Conservation (phyloP, 139 green algal genomes). For the Chlorella sp. region DNA sequence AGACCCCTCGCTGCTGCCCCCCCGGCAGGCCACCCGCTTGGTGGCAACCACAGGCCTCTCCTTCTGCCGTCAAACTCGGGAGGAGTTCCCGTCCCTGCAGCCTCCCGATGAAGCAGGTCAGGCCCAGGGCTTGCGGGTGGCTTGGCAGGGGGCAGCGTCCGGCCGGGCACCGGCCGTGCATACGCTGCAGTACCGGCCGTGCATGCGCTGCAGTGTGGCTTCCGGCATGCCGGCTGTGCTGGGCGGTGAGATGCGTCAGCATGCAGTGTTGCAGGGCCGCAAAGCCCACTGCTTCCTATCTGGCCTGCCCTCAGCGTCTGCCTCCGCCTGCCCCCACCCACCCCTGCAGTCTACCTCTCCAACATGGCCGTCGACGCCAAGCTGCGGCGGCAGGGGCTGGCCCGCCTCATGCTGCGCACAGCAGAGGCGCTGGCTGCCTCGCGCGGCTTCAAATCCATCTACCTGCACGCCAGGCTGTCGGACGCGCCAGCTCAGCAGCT, state of each 20-base stretch:
- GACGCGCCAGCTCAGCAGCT: constrained; percentile 36
- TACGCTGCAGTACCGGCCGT: not conserved
- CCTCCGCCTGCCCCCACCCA: not conserved
- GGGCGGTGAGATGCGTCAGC: not conserved
- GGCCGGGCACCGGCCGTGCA: not conserved
- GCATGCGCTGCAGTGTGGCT: not conserved
- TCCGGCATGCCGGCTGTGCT: not conserved
- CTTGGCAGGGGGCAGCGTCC: not conserved
- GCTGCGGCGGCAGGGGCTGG: constrained; percentile 42
- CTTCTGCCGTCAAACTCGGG: not conserved
- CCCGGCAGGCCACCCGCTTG: constrained; percentile 5
- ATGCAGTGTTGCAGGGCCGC: not conserved
- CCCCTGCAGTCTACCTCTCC: constrained; percentile 38
- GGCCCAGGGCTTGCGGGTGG: not conserved
- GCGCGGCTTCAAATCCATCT: not conserved
- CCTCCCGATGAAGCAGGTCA: constrained; percentile 27
- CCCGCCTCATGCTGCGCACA: constrained; percentile 28
- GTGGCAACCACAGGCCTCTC: constrained; percentile 33
- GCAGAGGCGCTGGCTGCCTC: constrained; percentile 21
- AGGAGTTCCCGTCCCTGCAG: constrained; percentile 37
- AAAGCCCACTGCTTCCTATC: not conserved
- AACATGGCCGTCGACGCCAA: constrained; percentile 55
- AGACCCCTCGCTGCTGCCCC: constrained; percentile 2
- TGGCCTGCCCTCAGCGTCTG: not conserved
- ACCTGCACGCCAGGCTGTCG: constrained; percentile 30